Conservation (phyloP, 148 eudicot genomes). For the Camellia granthamiana region DNA sequence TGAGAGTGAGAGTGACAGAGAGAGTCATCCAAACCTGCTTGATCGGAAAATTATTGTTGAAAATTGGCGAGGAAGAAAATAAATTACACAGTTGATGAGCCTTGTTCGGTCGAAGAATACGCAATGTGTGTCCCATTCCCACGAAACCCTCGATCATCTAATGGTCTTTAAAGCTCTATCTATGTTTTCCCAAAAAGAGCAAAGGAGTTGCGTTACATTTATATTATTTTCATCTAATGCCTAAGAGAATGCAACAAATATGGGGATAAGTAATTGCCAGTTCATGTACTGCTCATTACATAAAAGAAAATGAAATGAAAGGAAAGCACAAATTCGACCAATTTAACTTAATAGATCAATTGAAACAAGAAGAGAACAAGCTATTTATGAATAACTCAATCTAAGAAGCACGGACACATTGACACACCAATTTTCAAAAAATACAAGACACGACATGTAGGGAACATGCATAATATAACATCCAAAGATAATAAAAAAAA, state of each 20-base stretch:
- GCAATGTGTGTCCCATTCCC: background rate
- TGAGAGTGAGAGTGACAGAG: background rate
- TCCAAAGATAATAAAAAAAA: no score
- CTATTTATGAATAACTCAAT: no score
- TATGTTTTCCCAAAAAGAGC: background rate
- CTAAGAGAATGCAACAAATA: background rate
- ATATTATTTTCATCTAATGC: background rate
- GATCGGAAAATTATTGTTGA: background rate
- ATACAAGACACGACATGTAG: no score
- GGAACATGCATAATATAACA: no score
- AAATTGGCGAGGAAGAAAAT: background rate
- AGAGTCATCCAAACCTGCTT: background rate
- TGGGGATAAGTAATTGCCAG: no score
- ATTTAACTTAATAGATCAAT: no score
- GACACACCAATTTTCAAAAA: no score
- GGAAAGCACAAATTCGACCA: no score
- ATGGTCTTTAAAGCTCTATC: background rate
- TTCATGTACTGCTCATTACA: no score
- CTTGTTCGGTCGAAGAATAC: background rate
- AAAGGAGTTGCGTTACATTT: background rate
- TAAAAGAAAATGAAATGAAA: no score
- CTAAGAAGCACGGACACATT: no score
- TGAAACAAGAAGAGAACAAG: no score
- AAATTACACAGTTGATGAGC: background rate
- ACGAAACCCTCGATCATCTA: background rate